Conservation (phyloP, 164 flowering plant genomes). For the Umbellularia californica region DNA sequence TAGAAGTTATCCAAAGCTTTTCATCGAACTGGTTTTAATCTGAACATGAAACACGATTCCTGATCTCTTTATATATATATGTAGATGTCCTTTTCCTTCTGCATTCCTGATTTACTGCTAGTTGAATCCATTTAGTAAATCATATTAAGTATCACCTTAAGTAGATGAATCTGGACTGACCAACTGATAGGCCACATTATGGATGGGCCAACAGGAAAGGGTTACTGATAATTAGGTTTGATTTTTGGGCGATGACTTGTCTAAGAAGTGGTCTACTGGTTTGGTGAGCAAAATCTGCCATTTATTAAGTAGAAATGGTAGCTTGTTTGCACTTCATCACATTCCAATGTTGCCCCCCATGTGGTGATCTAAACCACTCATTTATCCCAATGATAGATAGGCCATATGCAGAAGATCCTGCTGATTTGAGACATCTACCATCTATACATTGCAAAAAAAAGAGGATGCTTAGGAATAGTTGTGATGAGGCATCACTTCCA, state of each 20-base stretch:
- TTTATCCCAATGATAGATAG: background rate
- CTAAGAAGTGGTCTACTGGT: too few species aligned
- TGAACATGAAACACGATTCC: too few species aligned
- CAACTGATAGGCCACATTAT: background rate
- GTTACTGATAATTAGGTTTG: too few species aligned
- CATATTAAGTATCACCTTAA: too few species aligned
- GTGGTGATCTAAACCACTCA: background rate
- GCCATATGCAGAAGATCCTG: background rate
- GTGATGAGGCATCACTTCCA: background rate
- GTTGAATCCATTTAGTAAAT: background rate
- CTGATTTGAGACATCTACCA: background rate
- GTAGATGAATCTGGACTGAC: background rate
- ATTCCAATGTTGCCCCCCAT: background rate
- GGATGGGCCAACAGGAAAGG: background rate
- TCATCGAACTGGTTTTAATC: too few species aligned
- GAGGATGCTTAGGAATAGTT: background rate
- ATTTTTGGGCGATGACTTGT: too few species aligned
- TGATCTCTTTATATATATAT: too few species aligned
- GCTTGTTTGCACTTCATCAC: too few species aligned
- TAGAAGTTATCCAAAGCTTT: too few species aligned
- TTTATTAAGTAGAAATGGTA: too few species aligned
- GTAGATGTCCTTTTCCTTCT: conserved; percentile 15
- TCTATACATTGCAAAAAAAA: background rate
- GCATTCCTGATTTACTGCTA: background rate
- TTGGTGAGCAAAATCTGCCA: too few species aligned